Conservation (phyloP, 139 green algal genomes). For the Diplosphaera chodatii region DNA sequence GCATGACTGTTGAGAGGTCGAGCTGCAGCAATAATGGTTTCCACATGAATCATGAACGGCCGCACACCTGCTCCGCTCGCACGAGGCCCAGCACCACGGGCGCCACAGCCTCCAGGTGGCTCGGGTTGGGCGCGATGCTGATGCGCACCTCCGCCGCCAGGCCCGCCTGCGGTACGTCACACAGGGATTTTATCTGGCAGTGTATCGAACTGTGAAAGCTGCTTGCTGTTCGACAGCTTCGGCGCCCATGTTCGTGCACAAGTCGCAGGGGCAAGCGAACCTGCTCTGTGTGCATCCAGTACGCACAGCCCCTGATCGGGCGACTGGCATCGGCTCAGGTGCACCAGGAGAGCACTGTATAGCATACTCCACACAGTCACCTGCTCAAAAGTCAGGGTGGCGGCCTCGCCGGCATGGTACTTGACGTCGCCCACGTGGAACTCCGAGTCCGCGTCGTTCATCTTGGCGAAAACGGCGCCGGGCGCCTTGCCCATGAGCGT, state of each 20-base stretch:
- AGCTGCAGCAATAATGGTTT: too few relatives aligned
- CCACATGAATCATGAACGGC: too few relatives aligned
- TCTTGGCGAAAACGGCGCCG: conserved; percentile 52
- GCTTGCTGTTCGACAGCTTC: too few relatives aligned
- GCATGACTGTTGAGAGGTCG: too few relatives aligned
- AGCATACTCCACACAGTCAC: neutral
- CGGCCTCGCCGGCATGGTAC: conserved; percentile 52
- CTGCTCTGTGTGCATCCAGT: too few relatives aligned
- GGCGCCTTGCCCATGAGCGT: conserved; percentile 63
- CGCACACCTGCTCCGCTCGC: conserved; percentile 69
- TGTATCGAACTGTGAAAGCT: too few relatives aligned
- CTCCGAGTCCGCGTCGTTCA: conserved; percentile 46
- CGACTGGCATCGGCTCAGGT: too few relatives aligned
- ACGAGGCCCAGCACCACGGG: conserved; percentile 73
- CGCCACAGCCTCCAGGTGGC: conserved; percentile 66
- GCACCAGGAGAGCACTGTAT: too few relatives aligned
- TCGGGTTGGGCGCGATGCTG: conserved; percentile 66
- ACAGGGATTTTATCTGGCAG: too few relatives aligned
- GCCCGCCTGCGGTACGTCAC: neutral
- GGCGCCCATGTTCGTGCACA: too few relatives aligned
- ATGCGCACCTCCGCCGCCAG: conserved; percentile 15
- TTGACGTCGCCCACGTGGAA: conserved; percentile 63
- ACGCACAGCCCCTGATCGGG: too few relatives aligned
- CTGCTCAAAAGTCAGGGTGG: conserved; percentile 13
- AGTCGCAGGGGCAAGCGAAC: too few relatives aligned